Evolutionary conservation across 257 asterid genomes (phyloP).

Genomic region (Nicotiana attenuata): DNA sequence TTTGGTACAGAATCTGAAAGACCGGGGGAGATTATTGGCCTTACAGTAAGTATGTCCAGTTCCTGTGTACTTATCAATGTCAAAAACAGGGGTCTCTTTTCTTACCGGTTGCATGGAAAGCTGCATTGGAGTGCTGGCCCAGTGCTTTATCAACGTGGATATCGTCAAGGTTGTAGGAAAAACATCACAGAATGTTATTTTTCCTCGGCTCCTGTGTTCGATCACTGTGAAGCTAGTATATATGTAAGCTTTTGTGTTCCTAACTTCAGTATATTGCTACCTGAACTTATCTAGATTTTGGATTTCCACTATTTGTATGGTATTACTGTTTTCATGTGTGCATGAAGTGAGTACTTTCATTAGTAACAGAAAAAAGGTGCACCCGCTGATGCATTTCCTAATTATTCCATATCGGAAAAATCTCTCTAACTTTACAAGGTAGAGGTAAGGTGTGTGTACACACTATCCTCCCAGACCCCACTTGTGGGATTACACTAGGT

Average conservation of each 20-base stretch:
- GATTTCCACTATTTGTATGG: no score
- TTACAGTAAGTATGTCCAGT: slow-evolving; percentile 63
- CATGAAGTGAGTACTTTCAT: no score
- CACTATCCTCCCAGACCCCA: no score
- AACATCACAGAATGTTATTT: slow-evolving; percentile 62
- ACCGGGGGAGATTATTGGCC: slow-evolving; percentile 64
- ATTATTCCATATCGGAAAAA: no score
- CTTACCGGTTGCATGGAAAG: slow-evolving; percentile 51
- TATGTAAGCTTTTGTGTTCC: slow-evolving; percentile 43
- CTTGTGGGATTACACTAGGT: no score
- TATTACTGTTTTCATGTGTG: no score
- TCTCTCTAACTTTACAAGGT: no score
- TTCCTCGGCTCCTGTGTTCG: slow-evolving; percentile 64
- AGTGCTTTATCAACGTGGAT: slow-evolving; percentile 65
- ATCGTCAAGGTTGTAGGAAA: slow-evolving; percentile 81
- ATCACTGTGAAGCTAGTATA: slow-evolving; percentile 90
- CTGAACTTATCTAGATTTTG: background rate
- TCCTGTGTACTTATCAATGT: slow-evolving; percentile 60
- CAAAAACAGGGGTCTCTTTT: slow-evolving; percentile 68
- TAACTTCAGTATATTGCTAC: background rate
- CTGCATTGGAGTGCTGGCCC: slow-evolving; percentile 89
- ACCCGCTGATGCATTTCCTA: no score
- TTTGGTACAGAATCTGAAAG: slow-evolving; percentile 42
- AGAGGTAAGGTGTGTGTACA: no score
- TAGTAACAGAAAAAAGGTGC: no score